Evolutionary conservation across 2,329 filamentous ascomycete genomes (phyloP).

Genomic region (Botryotinia calthae): DNA sequence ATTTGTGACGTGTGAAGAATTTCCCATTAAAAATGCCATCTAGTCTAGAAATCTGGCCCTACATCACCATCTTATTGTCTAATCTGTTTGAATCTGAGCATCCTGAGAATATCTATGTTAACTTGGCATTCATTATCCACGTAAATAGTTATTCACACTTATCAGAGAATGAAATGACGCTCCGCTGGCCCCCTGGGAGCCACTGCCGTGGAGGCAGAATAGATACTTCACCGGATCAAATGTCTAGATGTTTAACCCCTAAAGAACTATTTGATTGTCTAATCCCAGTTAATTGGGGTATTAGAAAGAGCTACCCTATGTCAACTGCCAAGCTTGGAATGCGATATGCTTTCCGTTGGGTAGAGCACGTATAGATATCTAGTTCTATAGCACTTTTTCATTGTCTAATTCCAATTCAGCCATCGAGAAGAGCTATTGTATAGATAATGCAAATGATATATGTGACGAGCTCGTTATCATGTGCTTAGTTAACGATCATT

Average conservation of each 20-base stretch:
- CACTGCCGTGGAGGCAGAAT: background rate
- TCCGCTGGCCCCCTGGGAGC: background rate
- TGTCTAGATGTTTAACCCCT: background rate
- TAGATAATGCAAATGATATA: background rate
- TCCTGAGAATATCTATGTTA: background rate
- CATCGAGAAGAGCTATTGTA: background rate
- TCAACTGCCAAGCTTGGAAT: background rate
- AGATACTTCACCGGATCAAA: background rate
- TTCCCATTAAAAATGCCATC: background rate
- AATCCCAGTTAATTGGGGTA: background rate
- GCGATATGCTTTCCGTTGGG: too few species aligned
- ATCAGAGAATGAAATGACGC: background rate
- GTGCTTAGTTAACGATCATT: background rate
- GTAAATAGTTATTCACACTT: background rate
- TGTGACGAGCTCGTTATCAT: background rate
- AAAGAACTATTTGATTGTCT: background rate
- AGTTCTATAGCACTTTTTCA: too few species aligned
- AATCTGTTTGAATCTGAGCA: background rate
- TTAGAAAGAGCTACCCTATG: background rate
- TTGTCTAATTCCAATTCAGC: background rate
- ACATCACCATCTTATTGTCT: background rate
- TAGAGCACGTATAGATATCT: background rate
- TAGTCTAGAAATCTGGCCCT: background rate
- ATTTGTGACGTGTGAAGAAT: background rate
- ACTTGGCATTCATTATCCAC: background rate